Percentiles rank a stretch among this genome's conserved stretches.
Conservation (phyloP, 2,329 filamentous ascomycete genomes). For the Tolypocladium inflatum region DNA sequence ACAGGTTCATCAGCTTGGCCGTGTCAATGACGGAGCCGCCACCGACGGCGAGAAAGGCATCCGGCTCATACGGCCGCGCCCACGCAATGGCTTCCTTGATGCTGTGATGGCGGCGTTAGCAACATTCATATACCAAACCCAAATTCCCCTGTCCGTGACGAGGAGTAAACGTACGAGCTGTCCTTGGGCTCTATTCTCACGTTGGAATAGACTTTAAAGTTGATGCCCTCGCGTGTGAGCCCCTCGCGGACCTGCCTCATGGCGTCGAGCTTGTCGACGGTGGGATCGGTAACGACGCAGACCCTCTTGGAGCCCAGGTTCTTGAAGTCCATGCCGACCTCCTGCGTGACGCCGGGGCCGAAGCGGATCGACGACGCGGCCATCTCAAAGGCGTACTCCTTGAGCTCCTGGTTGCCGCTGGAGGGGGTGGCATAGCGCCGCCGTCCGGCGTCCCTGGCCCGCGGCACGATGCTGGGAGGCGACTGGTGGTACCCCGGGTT, state of each 20-base stretch:
- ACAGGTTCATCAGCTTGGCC: conserved; percentile 97
- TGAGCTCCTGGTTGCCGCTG: conserved; percentile 45
- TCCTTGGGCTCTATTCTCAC: conserved; percentile 90
- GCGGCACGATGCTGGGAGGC: conserved; percentile 45
- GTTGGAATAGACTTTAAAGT: conserved; percentile 72
- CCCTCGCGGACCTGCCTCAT: conserved; percentile 85
- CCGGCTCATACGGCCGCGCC: conserved; percentile 68
- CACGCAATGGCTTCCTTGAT: conserved; percentile 85
- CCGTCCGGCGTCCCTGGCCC: conserved; percentile 23
- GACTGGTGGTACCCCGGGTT: conserved; percentile 73
- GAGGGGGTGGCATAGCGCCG: conserved; percentile 65
- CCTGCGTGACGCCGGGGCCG: conserved; percentile 83
- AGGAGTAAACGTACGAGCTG: conserved; percentile 53
- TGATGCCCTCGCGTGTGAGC: conserved; percentile 66
- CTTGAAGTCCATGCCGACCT: conserved; percentile 95
- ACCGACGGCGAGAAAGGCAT: conserved; percentile 88
- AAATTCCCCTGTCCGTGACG: too few species aligned
- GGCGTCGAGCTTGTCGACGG: conserved; percentile 71
- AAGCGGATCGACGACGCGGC: conserved; percentile 91
- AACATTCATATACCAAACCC: neutral
- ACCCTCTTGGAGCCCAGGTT: conserved; percentile 84
- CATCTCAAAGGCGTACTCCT: conserved; percentile 99
- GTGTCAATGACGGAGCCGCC: conserved; percentile 93
- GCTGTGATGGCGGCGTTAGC: conserved; percentile 28
- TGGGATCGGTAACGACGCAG: conserved; percentile 83